Percentiles rank a stretch among this genome's conserved stretches.
phyloP scores from a whole-genome alignment of 768 basidiomycete genomes.

The Lactarius psammicola region DNA sequence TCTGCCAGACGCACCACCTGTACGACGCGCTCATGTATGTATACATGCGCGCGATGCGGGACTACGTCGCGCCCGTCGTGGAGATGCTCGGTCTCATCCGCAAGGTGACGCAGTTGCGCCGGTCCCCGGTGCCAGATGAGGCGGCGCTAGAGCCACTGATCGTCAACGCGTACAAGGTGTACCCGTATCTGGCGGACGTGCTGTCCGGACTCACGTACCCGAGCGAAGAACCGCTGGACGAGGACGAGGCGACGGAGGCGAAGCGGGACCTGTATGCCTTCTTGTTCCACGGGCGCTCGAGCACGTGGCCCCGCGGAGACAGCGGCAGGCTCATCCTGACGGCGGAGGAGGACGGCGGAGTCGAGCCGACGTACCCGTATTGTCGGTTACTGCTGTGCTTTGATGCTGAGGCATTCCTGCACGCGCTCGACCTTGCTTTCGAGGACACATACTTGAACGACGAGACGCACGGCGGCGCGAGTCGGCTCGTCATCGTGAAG shows the following conservation, averaged over 20 bases:
- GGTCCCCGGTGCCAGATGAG: conserved; percentile 35
- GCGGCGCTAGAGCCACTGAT: conserved; percentile 54
- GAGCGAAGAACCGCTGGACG: conserved; percentile 66
- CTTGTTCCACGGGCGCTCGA: conserved; percentile 78
- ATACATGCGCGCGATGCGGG: conserved; percentile 82
- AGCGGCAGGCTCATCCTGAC: conserved; percentile 75
- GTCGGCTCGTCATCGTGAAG: conserved; percentile 78
- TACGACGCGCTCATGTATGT: conserved; percentile 96
- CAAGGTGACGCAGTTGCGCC: conserved; percentile 56
- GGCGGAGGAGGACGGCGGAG: conserved; percentile 66
- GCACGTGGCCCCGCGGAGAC: conserved; percentile 71
- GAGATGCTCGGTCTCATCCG: conserved; percentile 78
- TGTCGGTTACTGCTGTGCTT: conserved; percentile 78
- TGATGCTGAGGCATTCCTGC: conserved; percentile 91
- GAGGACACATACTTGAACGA: conserved; percentile 92
- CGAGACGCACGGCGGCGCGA: conserved; percentile 53
- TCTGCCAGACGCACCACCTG: conserved; percentile 80
- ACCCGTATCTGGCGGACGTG: conserved; percentile 78
- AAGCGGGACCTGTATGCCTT: conserved; percentile 76
- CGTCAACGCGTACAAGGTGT: conserved; percentile 87
- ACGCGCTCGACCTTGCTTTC: conserved; percentile 91
- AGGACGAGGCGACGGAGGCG: conserved; percentile 64
- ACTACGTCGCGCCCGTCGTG: conserved; percentile 87
- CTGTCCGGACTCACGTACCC: conserved; percentile 87
- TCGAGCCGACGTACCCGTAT: conserved; percentile 89